Base-by-base conservation (phyloP, 225 moss, liverwort and hornwort species). In the Polytrichum commune region DNA sequence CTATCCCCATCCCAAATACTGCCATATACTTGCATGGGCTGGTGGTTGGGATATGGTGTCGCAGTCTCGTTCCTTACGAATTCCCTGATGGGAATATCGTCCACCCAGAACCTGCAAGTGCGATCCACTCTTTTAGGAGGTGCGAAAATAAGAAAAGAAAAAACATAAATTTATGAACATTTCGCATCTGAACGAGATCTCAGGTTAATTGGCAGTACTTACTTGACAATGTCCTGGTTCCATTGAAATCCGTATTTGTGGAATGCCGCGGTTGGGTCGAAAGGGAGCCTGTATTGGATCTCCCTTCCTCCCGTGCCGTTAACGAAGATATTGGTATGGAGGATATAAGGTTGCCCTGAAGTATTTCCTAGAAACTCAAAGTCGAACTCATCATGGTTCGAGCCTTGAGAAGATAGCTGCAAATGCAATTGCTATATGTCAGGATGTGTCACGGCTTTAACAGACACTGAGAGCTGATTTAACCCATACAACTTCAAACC, bases 1-100 rank as follows among this genome's bases (percentile, higher is more conserved):
- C 64, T 28, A 25, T 88, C 88, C 3, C 92, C 93, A 60, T 94
- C 77, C 93, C 93, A 94, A 23, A 92, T 72, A 73, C 92, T 94
- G 8, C 81, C 76, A 7, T 64, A 67, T 29, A 82, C 63, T 4
- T 74, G 69, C 92, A 92, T 92, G 0, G 87, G 86, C 72, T 90
- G 80, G 1, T 19, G 62, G 28, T 71, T 87, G 6, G 88, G 82
- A 33, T 76, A 92, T 19, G 72, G 62, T 1, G 81, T 83, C n/a
- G 72, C 25, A 5, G 74, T 70, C 9, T 86, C 67, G 27, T 84
- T 72, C 69, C 87, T 93, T 68, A 78, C 69, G 75, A 90, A 93
- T 72, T 76, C 72, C 64, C 94, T 78, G 53, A 94, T 81, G 0
- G 92, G 85, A 0, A 80, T 87, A 29, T 89, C 73, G 68, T 94